Base-by-base conservation (phyloP, 2,329 filamentous ascomycete genomes). In the Didymella pomorum region DNA sequence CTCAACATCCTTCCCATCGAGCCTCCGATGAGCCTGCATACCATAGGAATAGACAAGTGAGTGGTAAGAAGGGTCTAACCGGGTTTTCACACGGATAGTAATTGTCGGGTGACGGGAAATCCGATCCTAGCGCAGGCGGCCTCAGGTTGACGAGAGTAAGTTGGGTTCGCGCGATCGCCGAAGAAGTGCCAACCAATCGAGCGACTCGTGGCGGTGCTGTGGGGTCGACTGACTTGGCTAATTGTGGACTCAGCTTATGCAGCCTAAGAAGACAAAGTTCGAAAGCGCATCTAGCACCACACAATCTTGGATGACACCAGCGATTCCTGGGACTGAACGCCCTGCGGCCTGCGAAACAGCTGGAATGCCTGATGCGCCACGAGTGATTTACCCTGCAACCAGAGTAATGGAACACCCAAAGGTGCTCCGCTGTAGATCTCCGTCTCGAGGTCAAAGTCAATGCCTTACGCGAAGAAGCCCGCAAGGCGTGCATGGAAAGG, bases 91-190 rank as follows among this genome's bases (percentile, higher is more conserved):
- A 31, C 44, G 44, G n/a, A 33, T n/a, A 12, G 4, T 18, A 31
- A 3, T 5, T 31, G 26, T 46, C 44, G 44, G 44, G 25, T n/a
- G 26, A 33, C 44, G 26, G 29, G 26, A 25, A 8, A 46, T 46
- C 44, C 44, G 44, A 31, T 31, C 26, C n/a, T 46, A 46, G 44
- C 26, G 44, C n/a, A 33, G 8, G 43, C 18, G 43, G 43, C 25
- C 25, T 29, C 28, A 25, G 28, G 43, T 21, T 29, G 12, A 45
- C 28, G 43, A 45, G 20, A n/a, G 3, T 46, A 8, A 12, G 29
- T 31, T 31, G 26, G 26, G 7, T 29, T 29, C 8, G 28, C 10
- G 9, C 28, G 28, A 29, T 29, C 28, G 28, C 28, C 28, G 28
- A 29, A 29, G 28, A 29, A 29, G 28, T 29, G 12, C 9, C 28